Base-by-base conservation (phyloP, 2,329 filamentous ascomycete genomes). In the Cladosporium velox region DNA sequence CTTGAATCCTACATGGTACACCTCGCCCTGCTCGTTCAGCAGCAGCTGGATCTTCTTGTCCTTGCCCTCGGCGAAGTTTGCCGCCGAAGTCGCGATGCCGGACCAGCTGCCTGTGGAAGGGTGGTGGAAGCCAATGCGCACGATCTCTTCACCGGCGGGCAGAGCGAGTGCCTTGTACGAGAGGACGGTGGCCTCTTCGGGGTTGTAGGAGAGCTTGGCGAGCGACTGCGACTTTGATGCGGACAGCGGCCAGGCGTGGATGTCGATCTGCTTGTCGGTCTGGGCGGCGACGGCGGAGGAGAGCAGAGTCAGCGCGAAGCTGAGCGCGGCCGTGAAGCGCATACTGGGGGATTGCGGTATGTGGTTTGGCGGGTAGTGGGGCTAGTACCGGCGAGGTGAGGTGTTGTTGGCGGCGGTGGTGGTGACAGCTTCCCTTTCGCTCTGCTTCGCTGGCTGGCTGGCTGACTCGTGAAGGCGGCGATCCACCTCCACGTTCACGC, bases 1-100 rank as follows among this genome's bases (percentile, higher is more conserved):
- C 24, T 74, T 76, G 67, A 83, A 81, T 1, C 81, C 80, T 21
- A 83, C 71, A 68, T 82, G 80, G 66, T 80, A 83, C 7, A 80
- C 72, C 63, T 78, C 75, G 58, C 80, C 81, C 64, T 79, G 74
- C 49, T 77, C 75, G 62, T 81, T 79, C 12, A 83, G 74, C 65
- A 81, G 79, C 44, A 83, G 72, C 30, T 77, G 72, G 60, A 83
- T 74, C 70, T 76, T 80, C 74, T 81, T 81, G 68, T 78, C 76
- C 71, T 79, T 80, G 55, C 75, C 72, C 2, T 77, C 71, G 28
- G 74, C 75, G 67, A 84, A 80, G 67, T 78, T 80, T 12, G 77
- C 76, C 12, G 79, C 79, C 7, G 80, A 77, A 6, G 81, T 81
- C 21, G 81, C 77, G n/a, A 83, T 77, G 66, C 80, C 81, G 51